These are phyloP conservation scores for Dendrobium officinale DNA, from an alignment of 106 monocot genomes.

Conservation along the genomic window DNA sequence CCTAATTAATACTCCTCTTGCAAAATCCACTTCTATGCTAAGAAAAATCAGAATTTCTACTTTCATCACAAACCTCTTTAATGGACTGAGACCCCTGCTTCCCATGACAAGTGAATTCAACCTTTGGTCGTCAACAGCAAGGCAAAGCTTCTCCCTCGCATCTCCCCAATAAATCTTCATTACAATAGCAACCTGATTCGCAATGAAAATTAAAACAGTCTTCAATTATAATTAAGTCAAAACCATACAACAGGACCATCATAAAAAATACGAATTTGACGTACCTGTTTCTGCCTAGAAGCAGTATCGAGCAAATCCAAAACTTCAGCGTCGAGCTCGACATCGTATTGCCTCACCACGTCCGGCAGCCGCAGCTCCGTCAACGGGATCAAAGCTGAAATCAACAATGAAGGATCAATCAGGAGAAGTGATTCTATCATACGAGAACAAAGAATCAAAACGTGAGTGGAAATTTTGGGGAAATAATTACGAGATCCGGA, in stretches of 20 bases:
- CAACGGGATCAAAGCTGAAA: conserved; percentile 68
- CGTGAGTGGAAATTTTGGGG: background rate
- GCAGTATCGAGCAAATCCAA: conserved; percentile 55
- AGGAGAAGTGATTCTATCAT: no score
- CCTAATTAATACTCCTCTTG: background rate
- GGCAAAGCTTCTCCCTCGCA: conserved; percentile 46
- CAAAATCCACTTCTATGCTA: background rate
- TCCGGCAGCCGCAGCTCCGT: conserved; percentile 52
- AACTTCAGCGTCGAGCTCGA: conserved; percentile 43
- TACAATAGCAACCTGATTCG: conserved; percentile 18
- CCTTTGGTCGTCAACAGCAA: conserved; percentile 28
- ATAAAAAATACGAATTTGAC: background rate
- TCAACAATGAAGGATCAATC: background rate
- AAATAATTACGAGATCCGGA: conserved; percentile 6
- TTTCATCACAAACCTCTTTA: conserved; percentile 29
- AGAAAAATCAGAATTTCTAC: background rate
- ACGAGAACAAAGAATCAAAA: background rate
- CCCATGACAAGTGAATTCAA: conserved; percentile 44
- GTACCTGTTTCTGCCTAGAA: conserved; percentile 41
- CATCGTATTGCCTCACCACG: conserved; percentile 43
- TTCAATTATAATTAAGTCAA: background rate
- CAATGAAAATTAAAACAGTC: background rate
- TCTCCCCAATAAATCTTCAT: conserved; percentile 41
- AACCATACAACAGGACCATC: background rate
- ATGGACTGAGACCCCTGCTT: conserved; percentile 38